Base-by-base conservation (phyloP, 306 rosid genomes). In the Leucaena leucocephala region DNA sequence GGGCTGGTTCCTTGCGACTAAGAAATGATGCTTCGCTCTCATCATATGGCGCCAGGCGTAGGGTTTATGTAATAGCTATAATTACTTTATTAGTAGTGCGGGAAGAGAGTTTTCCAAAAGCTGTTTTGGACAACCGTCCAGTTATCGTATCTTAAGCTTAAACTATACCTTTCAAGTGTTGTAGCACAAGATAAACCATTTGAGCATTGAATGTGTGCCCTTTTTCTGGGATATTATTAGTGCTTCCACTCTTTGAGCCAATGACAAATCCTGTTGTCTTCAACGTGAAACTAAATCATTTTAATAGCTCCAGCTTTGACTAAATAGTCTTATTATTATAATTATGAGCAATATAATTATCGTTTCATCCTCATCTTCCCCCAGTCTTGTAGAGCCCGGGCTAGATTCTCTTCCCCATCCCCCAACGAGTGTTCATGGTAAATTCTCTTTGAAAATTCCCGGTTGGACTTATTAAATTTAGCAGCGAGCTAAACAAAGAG, bases 1-100 rank as follows among this genome's bases (percentile, higher is more conserved):
- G 95, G 92, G 92, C 9, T 78, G 84, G 78, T 91, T 95, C 84
- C 54, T 91, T 77, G 98, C 98, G 72, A 87, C 74, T 83, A 94
- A 92, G 82, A 85, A 77, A 2, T 91, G 89, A 87, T 70, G 38
- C 39, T 45, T 42, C 74, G 50, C 43, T 72, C 74, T 45, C 50
- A 16, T 71, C 33, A 17, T 49, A 48, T 59, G 35, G 57, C 27
- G 1, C 27, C 27, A 27, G 27, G 27, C 52, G 27, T 62, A 54
- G 52, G 48, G 52, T 43, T 63, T 63, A 44, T 59, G 52, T 48
- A 61, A 46, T 62, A 59, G 27, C 79, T 8, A 43, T 40, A 21
- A 49, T 42, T 54, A 55, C 46, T 43, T 7, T 55, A 19, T 19
- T 39, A 50, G 39, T 84, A 13, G n/a, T 71, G 74, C 62, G 49